Percentiles rank a stretch among this genome's conserved stretches.
Conservation (phyloP, 495 filamentous ascomycete genomes). For the Letharia lupina region DNA sequence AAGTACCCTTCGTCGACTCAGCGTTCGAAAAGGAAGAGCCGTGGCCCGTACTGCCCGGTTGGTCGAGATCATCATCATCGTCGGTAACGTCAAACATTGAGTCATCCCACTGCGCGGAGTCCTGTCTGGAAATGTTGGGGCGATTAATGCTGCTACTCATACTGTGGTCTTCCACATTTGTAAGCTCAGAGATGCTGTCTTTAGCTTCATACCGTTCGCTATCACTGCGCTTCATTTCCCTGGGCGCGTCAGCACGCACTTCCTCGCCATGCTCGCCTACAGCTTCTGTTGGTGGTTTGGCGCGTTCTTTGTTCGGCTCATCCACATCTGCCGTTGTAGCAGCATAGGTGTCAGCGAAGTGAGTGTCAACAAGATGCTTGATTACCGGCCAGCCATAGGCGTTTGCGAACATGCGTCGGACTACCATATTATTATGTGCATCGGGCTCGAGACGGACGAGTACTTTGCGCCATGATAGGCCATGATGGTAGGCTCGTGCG, state of each 20-base stretch:
- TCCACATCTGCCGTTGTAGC: constrained; percentile 52
- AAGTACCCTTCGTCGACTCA: constrained; percentile 13
- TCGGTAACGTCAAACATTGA: constrained; percentile 31
- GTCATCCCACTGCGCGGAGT: constrained; percentile 37
- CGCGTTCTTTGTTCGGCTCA: constrained; percentile 42
- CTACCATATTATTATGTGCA: constrained; percentile 97
- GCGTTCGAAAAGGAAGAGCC: not conserved
- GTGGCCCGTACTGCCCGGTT: not conserved
- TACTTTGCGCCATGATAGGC: constrained; percentile 90
- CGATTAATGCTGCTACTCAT: constrained; percentile 20
- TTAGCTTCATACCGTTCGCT: constrained; percentile 24
- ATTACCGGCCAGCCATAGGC: constrained; percentile 96
- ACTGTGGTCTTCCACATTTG: constrained; percentile 11
- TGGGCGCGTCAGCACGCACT: constrained; percentile 19
- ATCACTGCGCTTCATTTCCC: constrained; percentile 15
- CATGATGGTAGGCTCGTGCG: constrained; percentile 83
- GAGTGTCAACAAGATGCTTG: constrained; percentile 85
- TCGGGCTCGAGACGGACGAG: constrained; percentile 92
- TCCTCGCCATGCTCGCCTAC: constrained; percentile 41
- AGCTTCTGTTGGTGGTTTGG: constrained; percentile 34
- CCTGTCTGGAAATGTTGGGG: constrained; percentile 25
- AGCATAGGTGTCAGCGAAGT: constrained; percentile 65
- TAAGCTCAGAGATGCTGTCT: constrained; percentile 24
- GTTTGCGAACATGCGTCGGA: constrained; percentile 91
- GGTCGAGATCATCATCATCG: constrained; percentile 26